phyloP scores from a whole-genome alignment of 2,329 filamentous ascomycete species.

The Aspergillus amoenus region DNA sequence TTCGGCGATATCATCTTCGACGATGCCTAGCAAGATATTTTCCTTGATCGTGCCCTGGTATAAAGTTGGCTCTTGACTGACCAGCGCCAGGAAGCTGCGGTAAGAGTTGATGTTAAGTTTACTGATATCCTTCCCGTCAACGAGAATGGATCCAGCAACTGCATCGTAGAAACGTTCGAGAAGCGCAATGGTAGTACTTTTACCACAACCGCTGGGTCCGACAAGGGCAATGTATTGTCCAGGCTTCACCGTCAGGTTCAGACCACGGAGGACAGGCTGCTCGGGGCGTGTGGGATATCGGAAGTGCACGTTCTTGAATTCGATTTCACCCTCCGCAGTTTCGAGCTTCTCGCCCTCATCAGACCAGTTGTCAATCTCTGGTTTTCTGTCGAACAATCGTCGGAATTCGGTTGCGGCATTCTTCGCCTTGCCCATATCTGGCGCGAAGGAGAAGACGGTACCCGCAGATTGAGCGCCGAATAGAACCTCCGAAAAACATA shows the following conservation, averaged over 20 bases:
- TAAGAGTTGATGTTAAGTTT: constrained; percentile 82
- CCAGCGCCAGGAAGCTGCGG: constrained; percentile 77
- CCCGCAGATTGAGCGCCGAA: constrained; percentile 92
- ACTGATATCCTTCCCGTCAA: constrained; percentile 82
- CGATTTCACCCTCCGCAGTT: constrained; percentile 71
- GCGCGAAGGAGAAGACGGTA: constrained; percentile 82
- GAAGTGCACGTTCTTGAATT: constrained; percentile 93
- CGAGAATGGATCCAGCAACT: constrained; percentile 71
- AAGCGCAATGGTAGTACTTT: constrained; percentile 88
- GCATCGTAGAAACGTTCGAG: constrained; percentile 95
- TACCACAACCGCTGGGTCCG: constrained; percentile 91
- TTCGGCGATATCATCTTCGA: constrained; percentile 67
- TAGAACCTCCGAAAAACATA: constrained; percentile 83
- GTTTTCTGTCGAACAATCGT: constrained; percentile 77
- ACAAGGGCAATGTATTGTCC: constrained; percentile 69
- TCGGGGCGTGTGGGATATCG: constrained; percentile 88
- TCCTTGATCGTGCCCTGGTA: constrained; percentile 91
- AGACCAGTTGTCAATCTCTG: constrained; percentile 80
- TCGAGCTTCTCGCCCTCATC: constrained; percentile 63
- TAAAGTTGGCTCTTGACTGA: constrained; percentile 90
- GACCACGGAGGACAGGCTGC: constrained; percentile 83
- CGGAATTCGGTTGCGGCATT: constrained; percentile 79
- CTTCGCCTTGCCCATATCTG: constrained; percentile 91
- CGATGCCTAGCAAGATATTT: constrained; percentile 79
- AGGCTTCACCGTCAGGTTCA: constrained; percentile 58